These are phyloP conservation scores for Fragaria iinumae DNA, from an alignment of 306 rosid species.

Conservation along the genomic window DNA sequence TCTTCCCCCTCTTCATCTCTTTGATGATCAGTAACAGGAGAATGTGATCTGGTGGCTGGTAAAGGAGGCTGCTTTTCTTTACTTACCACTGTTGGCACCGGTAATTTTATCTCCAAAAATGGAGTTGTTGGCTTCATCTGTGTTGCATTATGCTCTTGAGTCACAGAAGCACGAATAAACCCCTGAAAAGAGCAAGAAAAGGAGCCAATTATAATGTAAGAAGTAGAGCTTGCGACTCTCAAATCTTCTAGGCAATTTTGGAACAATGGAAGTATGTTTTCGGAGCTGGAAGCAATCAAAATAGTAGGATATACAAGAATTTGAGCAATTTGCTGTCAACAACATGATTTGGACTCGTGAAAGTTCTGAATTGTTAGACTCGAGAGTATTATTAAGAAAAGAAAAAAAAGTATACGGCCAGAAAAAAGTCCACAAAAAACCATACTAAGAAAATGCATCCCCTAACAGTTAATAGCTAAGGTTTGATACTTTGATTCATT, in stretches of 20 bases:
- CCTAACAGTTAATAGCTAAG: too few relatives aligned
- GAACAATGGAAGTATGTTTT: neutral
- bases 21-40: slow-evolving; percentile 30
- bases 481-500: too few relatives aligned
- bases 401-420: too few relatives aligned
- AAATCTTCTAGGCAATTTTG: neutral
- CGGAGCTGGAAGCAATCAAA: too few relatives aligned
- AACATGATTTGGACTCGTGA: too few relatives aligned
- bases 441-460: too few relatives aligned
- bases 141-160: slow-evolving; percentile 52
- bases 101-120: slow-evolving; percentile 64
- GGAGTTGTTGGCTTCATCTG: slow-evolving; percentile 45
- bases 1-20: slow-evolving; percentile 22
- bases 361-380: too few relatives aligned
- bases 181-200: slow-evolving; percentile 43
- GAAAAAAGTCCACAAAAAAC: too few relatives aligned
- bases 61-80: slow-evolving; percentile 38
- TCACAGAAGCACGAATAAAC: slow-evolving; percentile 85
- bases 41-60: slow-evolving; percentile 20
- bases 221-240: neutral
- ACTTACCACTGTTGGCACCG: slow-evolving; percentile 40
- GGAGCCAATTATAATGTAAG: neutral
- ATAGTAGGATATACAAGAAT: too few relatives aligned
- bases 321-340: too few relatives aligned
- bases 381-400: too few relatives aligned